Evolutionary conservation across 1,139 yeast species (phyloP).

Genomic region (Sugiyamaella grinbergsii): DNA sequence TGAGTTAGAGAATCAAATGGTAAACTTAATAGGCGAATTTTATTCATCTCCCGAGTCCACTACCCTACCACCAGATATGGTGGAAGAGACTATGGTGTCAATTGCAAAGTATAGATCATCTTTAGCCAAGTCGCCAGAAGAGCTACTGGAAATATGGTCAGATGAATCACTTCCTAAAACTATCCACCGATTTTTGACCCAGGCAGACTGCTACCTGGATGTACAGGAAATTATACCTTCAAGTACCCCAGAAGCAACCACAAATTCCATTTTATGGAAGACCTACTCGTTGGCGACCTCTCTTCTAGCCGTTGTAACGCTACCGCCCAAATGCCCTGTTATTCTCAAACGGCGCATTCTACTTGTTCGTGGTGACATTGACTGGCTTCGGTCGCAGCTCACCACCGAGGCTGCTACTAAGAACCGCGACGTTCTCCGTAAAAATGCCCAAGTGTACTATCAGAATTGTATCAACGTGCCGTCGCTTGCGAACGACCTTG

Average conservation of each 20-base stretch:
- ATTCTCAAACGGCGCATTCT: conserved; percentile 25
- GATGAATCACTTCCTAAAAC: conserved; percentile 28
- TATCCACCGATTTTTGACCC: conserved; percentile 30
- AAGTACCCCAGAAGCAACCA: background rate
- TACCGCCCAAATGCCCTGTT: conserved; percentile 20
- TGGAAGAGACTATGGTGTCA: conserved; percentile 28
- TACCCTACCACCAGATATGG: background rate
- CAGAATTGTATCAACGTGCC: conserved; percentile 31
- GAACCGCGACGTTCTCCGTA: conserved; percentile 28
- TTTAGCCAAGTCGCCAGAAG: conserved; percentile 11
- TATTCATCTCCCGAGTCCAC: background rate
- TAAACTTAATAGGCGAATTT: conserved; percentile 6
- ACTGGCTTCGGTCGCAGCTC: conserved; percentile 31
- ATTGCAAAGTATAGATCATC: conserved; percentile 26
- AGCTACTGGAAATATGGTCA: conserved; percentile 23
- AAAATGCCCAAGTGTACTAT: conserved; percentile 34
- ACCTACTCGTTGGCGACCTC: conserved; percentile 24
- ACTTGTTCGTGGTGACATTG: conserved; percentile 36
- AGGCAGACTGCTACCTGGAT: conserved; percentile 35
- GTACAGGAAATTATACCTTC: conserved; percentile 23
- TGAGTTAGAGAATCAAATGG: conserved; percentile 9
- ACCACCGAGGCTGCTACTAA: conserved; percentile 29
- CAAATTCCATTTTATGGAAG: conserved; percentile 19
- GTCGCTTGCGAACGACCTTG: conserved; percentile 23
- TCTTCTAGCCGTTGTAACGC: conserved; percentile 15